Conservation (phyloP, 345 rosid genomes). For the Zanthoxylum bungeanum region DNA sequence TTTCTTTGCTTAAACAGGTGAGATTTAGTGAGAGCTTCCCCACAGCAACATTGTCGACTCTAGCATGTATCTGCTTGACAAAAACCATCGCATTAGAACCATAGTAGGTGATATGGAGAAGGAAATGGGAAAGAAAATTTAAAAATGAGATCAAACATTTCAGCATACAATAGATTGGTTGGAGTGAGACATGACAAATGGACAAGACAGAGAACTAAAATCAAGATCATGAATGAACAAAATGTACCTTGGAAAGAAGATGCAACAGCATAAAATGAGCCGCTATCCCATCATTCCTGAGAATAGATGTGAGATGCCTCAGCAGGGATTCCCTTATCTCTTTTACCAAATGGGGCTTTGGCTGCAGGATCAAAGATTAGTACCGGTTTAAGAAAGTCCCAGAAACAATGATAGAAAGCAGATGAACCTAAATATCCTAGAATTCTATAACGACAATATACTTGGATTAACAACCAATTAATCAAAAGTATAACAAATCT, state of each 20-base stretch:
- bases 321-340: conserved; percentile 61
- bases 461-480: not conserved
- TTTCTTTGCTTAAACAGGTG: conserved; percentile 61
- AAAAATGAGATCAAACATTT: not conserved
- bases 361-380: conserved; percentile 36
- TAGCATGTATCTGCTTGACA: conserved; percentile 61
- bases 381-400: not conserved
- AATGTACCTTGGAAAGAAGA: conserved; percentile 69
- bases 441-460: not conserved
- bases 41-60: conserved; percentile 72
- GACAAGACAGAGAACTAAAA: not conserved
- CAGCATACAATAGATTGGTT: not conserved
- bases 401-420: not conserved
- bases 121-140: not conserved
- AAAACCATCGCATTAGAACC: not conserved
- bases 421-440: not conserved
- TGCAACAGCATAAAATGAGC: conserved; percentile 72
- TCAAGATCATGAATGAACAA: conserved; percentile 10
- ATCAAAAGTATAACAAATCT: not conserved
- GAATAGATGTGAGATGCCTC: conserved; percentile 61
- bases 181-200: not conserved
- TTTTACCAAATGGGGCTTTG: conserved; percentile 51
- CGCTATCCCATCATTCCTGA: conserved; percentile 77
- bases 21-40: conserved; percentile 89
- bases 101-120: not conserved